Evolutionary conservation across 257 asterid genomes (phyloP).

Genomic region (Nicotiana tabacum): DNA sequence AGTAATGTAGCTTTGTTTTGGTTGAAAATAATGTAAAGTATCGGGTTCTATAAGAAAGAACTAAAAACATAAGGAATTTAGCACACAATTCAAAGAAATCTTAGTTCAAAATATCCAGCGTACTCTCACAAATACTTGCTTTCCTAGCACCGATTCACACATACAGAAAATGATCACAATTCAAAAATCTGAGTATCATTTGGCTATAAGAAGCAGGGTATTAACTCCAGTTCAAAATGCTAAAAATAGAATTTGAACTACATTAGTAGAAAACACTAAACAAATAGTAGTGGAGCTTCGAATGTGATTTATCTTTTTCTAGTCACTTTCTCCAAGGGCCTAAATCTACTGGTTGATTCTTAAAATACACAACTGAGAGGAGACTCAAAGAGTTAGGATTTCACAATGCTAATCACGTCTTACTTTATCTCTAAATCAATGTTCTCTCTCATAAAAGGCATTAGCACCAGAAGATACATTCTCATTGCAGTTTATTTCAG

Average conservation of each 20-base stretch:
- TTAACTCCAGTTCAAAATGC: background rate
- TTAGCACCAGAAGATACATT: no score
- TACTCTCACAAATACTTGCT: background rate
- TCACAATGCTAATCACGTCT: no score
- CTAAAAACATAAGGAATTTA: background rate
- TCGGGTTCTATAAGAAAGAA: background rate
- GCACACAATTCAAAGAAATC: background rate
- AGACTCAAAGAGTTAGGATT: no score
- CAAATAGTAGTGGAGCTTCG: background rate
- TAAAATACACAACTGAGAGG: no score
- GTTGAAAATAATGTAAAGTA: background rate
- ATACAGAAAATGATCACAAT: background rate
- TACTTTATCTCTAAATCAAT: no score
- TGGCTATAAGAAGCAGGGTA: background rate
- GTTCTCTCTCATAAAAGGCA: no score
- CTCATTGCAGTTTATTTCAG: background rate
- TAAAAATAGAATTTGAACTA: background rate
- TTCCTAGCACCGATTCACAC: background rate
- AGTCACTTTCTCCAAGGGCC: background rate
- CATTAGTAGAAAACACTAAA: background rate
- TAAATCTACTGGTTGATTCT: background rate
- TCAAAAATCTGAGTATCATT: background rate
- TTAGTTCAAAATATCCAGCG: background rate
- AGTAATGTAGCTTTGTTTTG: background rate
- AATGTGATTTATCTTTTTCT: background rate